A percentile compares a stretch with the other conserved stretches of the same genome.
phyloP scores from a whole-genome alignment of 108 stramenopile species.

The Fragilaria radians region DNA sequence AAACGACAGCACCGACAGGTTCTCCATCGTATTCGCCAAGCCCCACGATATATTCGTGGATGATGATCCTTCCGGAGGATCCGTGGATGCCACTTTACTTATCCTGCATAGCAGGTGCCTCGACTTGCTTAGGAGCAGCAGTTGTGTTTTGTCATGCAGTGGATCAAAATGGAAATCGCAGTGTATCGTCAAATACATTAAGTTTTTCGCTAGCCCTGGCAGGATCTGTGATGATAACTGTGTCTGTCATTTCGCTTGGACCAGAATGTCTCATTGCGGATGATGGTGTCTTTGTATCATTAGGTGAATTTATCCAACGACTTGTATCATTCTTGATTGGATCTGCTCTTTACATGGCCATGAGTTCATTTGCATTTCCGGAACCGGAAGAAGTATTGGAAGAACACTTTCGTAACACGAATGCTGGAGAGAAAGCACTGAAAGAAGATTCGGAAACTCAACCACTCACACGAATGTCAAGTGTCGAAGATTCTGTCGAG shows the following conservation, averaged over 20 bases:
- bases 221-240: constrained; percentile 56
- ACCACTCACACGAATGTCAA: too few species aligned
- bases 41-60: too few species aligned
- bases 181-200: constrained; percentile 24
- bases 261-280: constrained; percentile 38
- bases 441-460: too few species aligned
- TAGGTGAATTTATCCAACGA: constrained; percentile 18
- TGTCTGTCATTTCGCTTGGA: constrained; percentile 33
- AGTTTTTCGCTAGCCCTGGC: constrained; percentile 53
- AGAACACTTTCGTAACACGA: not conserved
- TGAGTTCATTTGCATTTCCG: constrained; percentile 47
- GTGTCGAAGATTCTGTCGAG: too few species aligned
- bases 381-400: constrained; percentile 50
- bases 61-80: not conserved
- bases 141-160: constrained; percentile 55
- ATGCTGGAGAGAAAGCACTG: not conserved
- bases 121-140: constrained; percentile 67
- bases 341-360: constrained; percentile 15
- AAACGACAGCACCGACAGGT: too few species aligned
- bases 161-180: constrained; percentile 6
- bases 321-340: constrained; percentile 15
- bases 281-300: constrained; percentile 6
- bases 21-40: too few species aligned
- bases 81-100: constrained; percentile 41
- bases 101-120: constrained; percentile 54